Conservation (phyloP, 441 rosid genomes). For the Eutrema salsugineum region DNA sequence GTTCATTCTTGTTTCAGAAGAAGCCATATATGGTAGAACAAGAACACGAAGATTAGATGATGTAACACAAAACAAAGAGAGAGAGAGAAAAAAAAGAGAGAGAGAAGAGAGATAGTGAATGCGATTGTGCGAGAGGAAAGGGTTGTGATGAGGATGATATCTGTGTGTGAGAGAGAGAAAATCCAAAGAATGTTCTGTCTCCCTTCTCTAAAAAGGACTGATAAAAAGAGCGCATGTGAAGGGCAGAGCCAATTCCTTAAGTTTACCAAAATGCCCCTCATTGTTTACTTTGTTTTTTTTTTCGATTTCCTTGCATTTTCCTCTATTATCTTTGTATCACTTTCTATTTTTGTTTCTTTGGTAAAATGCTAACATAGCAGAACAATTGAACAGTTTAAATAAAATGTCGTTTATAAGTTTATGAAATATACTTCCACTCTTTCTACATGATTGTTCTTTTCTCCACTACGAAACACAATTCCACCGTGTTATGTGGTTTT, state of each 20-base stretch:
- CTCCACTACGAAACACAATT: neutral
- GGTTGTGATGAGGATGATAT: conserved; percentile 38
- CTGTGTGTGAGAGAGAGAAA: conserved; percentile 27
- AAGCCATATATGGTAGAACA: conserved; percentile 50
- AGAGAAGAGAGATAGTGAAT: conserved; percentile 15
- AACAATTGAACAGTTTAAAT: neutral
- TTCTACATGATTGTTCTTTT: neutral
- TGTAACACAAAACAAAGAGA: neutral
- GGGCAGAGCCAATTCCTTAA: conserved; percentile 15
- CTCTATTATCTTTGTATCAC: neutral
- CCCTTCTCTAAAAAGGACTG: conserved; percentile 34
- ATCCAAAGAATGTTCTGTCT: conserved; percentile 47
- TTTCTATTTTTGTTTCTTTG: neutral
- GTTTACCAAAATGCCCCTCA: conserved; percentile 41
- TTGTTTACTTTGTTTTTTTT: neutral
- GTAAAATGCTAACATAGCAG: neutral
- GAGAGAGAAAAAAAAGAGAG: conserved; percentile 3
- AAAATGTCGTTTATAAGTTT: neutral
- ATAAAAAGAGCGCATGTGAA: conserved; percentile 54
- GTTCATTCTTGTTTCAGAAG: conserved; percentile 36
- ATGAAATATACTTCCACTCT: neutral
- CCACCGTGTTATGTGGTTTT: neutral
- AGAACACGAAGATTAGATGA: conserved; percentile 5
- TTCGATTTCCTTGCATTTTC: neutral
- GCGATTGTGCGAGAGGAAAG: conserved; percentile 11